Percentiles rank a stretch among this genome's conserved stretches.
Conservation (phyloP, 73 alveolate genomes). For the Paramecium pentaurelia region DNA sequence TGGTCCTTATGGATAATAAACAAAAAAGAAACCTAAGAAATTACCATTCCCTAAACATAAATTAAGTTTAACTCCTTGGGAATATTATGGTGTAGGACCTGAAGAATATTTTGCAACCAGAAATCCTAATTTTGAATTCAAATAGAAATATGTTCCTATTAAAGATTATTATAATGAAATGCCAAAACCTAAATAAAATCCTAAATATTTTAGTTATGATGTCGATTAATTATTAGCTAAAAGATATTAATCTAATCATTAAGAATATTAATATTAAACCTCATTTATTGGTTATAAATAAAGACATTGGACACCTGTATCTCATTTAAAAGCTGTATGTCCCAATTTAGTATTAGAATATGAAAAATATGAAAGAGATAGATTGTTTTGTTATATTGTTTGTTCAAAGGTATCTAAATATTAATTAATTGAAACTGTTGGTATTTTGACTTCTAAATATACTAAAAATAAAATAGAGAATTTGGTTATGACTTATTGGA, state of each 20-base stretch:
- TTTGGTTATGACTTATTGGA: not conserved
- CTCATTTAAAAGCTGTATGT: not conserved
- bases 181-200: conserved; percentile 34
- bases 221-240: conserved; percentile 9
- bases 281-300: not conserved
- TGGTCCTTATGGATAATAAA: conserved; percentile 36
- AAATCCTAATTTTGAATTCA: conserved; percentile 27
- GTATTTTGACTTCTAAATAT: not conserved
- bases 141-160: not conserved
- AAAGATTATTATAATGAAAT: conserved; percentile 35
- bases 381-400: not conserved
- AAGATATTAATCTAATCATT: not conserved
- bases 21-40: not conserved
- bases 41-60: conserved; percentile 44
- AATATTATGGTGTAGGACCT: conserved; percentile 45
- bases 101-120: conserved; percentile 44
- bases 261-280: not conserved
- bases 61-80: conserved; percentile 34
- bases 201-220: conserved; percentile 19
- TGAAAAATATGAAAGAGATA: conserved; percentile 29
- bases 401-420: not conserved
- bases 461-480: not conserved
- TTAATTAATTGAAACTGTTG: not conserved
- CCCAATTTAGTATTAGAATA: conserved; percentile 5
- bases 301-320: conserved; percentile 36